Evolutionary conservation across 306 rosid genomes (phyloP).

Genomic region (Vachellia pachyceras): DNA sequence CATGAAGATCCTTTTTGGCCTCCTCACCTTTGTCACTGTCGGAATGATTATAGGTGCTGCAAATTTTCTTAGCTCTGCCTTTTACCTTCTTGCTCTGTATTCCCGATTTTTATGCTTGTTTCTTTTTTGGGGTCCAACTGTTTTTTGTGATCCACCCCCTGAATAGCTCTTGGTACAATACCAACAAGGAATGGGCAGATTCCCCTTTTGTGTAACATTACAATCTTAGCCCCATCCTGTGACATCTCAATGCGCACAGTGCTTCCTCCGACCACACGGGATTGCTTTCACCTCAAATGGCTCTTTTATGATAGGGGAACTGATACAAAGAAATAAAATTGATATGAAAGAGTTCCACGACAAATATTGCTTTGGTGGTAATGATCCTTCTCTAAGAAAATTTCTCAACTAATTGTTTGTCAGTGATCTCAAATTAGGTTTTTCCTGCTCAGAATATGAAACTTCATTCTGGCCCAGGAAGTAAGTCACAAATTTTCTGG

Average conservation of each 20-base stretch:
- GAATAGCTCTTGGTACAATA: not conserved
- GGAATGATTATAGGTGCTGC: conserved; percentile 87
- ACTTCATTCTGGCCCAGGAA: too few species aligned
- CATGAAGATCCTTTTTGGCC: conserved; percentile 84
- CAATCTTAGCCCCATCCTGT: not conserved
- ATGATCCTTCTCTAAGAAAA: too few species aligned
- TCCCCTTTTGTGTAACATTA: not conserved
- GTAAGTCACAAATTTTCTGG: too few species aligned
- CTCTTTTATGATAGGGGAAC: not conserved
- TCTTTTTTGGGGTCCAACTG: not conserved
- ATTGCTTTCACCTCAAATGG: not conserved
- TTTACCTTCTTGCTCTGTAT: not conserved
- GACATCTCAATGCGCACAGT: not conserved
- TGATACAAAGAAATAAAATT: conserved; percentile 2
- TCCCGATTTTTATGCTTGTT: not conserved
- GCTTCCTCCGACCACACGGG: not conserved
- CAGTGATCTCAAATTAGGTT: too few species aligned
- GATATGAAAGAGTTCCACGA: not conserved
- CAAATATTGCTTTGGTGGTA: not conserved
- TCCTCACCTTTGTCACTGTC: conserved; percentile 86
- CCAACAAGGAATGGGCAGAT: not conserved
- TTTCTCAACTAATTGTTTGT: too few species aligned
- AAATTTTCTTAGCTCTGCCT: not conserved
- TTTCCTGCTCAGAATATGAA: too few species aligned
- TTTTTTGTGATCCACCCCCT: not conserved